Conservation (phyloP, 1,284 basidiomycete genomes). For the Cronartium quercuum region DNA sequence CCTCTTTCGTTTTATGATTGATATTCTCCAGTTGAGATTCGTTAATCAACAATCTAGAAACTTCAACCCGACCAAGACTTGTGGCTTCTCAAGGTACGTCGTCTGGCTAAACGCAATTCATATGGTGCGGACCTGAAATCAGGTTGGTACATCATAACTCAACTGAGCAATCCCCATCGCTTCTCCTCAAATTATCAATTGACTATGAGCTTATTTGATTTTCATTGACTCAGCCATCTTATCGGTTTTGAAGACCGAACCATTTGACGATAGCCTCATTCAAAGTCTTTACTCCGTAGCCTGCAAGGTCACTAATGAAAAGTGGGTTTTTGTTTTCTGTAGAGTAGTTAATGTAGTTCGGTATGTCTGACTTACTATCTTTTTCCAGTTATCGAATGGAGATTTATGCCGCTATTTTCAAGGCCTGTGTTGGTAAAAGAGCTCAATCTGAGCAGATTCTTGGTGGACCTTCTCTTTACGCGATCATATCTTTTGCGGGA, state of each 20-base stretch:
- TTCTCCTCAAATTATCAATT: not conserved
- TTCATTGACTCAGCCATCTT: constrained; percentile 10
- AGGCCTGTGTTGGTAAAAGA: constrained; percentile 21
- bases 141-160: constrained; percentile 1
- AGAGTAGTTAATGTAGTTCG: not conserved
- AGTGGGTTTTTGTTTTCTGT: not conserved
- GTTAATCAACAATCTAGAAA: not conserved
- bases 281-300: constrained; percentile 8
- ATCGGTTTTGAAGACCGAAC: constrained; percentile 22
- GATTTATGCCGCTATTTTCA: constrained; percentile 15
- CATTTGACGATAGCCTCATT: constrained; percentile 22
- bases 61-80: constrained; percentile 25
- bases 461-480: constrained; percentile 26
- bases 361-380: too few relatives aligned
- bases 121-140: constrained; percentile 21
- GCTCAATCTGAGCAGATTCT: constrained; percentile 1
- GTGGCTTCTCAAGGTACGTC: constrained; percentile 28
- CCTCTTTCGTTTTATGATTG: not conserved
- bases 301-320: constrained; percentile 22
- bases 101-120: constrained; percentile 4
- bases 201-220: not conserved
- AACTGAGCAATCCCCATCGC: too few relatives aligned
- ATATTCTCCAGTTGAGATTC: not conserved
- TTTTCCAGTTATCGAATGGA: constrained; percentile 16
- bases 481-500: constrained; percentile 12